Conservation (phyloP, 2,329 filamentous ascomycete species). For the Alternaria consortialis region DNA sequence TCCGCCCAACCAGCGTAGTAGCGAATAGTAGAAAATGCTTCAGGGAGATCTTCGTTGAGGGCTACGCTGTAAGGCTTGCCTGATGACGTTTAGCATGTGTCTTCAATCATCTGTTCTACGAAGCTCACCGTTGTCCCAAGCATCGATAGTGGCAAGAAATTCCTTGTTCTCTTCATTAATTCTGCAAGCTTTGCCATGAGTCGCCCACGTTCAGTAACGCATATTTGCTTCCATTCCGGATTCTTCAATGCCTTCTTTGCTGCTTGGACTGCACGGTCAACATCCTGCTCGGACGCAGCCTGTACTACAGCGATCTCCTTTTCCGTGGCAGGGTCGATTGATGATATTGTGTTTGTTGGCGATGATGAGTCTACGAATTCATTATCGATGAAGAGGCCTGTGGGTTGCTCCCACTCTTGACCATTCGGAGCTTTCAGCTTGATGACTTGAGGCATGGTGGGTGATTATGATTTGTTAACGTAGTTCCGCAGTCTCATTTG, state of each 20-base stretch:
- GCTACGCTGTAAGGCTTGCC: conserved; percentile 71
- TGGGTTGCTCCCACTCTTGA: conserved; percentile 49
- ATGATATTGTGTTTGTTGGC: conserved; percentile 30
- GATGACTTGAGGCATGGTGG: conserved; percentile 19
- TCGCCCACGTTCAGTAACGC: conserved; percentile 26
- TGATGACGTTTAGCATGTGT: background rate
- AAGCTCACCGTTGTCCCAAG: conserved; percentile 73
- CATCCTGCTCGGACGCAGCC: conserved; percentile 45
- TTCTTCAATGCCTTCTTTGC: conserved; percentile 36
- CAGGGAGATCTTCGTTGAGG: conserved; percentile 67
- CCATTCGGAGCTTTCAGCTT: conserved; percentile 53
- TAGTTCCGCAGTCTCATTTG: background rate
- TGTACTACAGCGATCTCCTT: conserved; percentile 44
- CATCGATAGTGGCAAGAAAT: conserved; percentile 46
- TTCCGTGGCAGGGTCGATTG: conserved; percentile 34
- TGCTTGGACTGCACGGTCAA: conserved; percentile 48
- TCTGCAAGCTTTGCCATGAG: conserved; percentile 38
- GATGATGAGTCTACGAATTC: conserved; percentile 53
- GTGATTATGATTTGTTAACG: background rate
- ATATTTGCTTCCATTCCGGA: conserved; percentile 31
- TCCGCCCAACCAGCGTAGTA: conserved; percentile 82
- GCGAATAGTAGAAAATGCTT: conserved; percentile 62
- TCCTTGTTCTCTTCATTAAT: conserved; percentile 38
- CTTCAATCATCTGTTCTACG: background rate
- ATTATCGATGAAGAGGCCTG: conserved; percentile 57